These are phyloP conservation scores for Sclerotinia minor DNA, from an alignment of 2,329 filamentous ascomycete genomes.

Conservation along the genomic window DNA sequence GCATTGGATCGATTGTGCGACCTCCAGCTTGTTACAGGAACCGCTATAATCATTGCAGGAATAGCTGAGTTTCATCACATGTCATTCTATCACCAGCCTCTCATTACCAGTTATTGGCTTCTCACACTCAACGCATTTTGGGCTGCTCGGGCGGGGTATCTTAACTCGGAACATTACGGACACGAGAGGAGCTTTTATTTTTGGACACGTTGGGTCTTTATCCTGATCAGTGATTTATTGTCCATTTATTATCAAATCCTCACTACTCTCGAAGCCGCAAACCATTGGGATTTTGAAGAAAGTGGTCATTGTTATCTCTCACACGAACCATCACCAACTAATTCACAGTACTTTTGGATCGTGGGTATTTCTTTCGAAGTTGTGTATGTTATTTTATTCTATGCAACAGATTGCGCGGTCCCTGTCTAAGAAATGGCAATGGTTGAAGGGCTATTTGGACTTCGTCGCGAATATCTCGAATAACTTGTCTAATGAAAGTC, in stretches of 20 bases:
- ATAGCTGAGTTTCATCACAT: slow-evolving; percentile 22
- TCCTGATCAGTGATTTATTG: slow-evolving; percentile 21
- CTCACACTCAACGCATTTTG: slow-evolving; percentile 30
- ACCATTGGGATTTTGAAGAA: slow-evolving; percentile 24
- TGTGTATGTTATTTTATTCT: slow-evolving; percentile 16
- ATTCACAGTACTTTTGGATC: slow-evolving; percentile 27
- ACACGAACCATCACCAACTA: slow-evolving; percentile 24
- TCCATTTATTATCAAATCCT: slow-evolving; percentile 24
- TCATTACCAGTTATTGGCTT: slow-evolving; percentile 27
- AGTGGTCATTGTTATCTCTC: slow-evolving; percentile 26
- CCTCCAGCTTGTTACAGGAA: slow-evolving; percentile 28
- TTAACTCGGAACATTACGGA: slow-evolving; percentile 20
- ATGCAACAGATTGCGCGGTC: neutral
- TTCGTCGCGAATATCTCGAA: slow-evolving; percentile 9
- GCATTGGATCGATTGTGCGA: slow-evolving; percentile 27
- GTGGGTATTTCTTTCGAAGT: slow-evolving; percentile 23
- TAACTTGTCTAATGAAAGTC: neutral
- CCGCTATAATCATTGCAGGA: slow-evolving; percentile 27
- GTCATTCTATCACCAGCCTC: slow-evolving; percentile 29
- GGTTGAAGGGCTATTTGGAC: neutral
- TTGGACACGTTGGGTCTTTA: slow-evolving; percentile 20
- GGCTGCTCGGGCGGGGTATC: slow-evolving; percentile 23
- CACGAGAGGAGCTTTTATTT: slow-evolving; percentile 24
- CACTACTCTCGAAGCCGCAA: slow-evolving; percentile 12
- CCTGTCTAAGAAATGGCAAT: neutral